Percentiles rank a stretch among this genome's conserved stretches.
Conservation (phyloP, 192 early-diverging fungal species). For the Spinellus fusiger region DNA sequence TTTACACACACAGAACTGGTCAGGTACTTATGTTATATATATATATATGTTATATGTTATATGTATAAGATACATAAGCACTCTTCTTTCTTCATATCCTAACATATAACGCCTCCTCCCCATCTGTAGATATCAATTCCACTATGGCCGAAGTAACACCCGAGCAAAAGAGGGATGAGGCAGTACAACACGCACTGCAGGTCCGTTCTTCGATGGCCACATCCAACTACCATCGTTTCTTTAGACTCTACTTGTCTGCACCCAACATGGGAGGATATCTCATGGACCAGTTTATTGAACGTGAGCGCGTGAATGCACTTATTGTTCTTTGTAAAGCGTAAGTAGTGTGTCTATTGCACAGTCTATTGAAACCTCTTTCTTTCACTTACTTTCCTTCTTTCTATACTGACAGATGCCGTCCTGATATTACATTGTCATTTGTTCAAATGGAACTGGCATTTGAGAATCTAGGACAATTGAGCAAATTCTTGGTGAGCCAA, state of each 20-base stretch:
- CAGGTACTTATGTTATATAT: conserved; percentile 41
- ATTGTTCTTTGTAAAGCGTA: conserved; percentile 74
- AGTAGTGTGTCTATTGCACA: conserved; percentile 6
- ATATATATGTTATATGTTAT: background rate
- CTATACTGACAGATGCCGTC: conserved; percentile 43
- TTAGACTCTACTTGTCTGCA: conserved; percentile 65
- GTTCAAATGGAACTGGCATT: conserved; percentile 69
- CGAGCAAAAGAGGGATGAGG: conserved; percentile 53
- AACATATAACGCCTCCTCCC: background rate
- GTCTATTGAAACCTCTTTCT: background rate
- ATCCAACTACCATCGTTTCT: conserved; percentile 84
- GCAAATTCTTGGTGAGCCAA: conserved; percentile 46
- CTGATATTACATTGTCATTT: conserved; percentile 49
- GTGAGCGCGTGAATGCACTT: conserved; percentile 78
- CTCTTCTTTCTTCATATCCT: background rate
- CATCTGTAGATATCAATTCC: conserved; percentile 67
- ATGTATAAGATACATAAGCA: background rate
- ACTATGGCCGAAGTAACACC: conserved; percentile 67
- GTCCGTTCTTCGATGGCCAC: conserved; percentile 77
- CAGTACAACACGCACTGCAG: conserved; percentile 75
- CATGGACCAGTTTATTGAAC: conserved; percentile 88
- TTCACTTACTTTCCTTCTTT: background rate
- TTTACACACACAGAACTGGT: conserved; percentile 79
- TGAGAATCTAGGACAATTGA: conserved; percentile 32
- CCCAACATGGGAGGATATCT: conserved; percentile 88